These are phyloP conservation scores for Metschnikowia rubicola DNA, from an alignment of 805 yeast species.

Conservation along the genomic window DNA sequence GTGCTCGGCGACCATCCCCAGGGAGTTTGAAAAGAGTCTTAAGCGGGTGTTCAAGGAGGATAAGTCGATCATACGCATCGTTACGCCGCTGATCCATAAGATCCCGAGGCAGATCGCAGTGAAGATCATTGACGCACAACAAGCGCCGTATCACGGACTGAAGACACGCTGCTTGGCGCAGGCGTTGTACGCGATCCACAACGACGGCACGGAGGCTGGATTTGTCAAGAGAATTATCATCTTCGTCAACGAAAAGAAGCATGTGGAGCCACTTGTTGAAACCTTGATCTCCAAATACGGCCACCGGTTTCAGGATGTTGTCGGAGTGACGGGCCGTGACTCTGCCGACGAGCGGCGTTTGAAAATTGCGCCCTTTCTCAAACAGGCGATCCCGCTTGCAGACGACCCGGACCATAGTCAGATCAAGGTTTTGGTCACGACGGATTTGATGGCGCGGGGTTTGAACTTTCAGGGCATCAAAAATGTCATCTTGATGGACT, in stretches of 20 bases:
- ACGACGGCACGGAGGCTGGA: slow-evolving; percentile 78
- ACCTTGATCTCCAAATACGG: slow-evolving; percentile 43
- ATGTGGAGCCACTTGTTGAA: slow-evolving; percentile 56
- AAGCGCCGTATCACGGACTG: slow-evolving; percentile 79
- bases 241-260: slow-evolving; percentile 74
- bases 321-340: slow-evolving; percentile 67
- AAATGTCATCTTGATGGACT: slow-evolving; percentile 79
- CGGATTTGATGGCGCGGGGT: slow-evolving; percentile 89
- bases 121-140: slow-evolving; percentile 69
- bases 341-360: slow-evolving; percentile 54
- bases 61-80: slow-evolving; percentile 50
- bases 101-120: slow-evolving; percentile 75
- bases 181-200: slow-evolving; percentile 77
- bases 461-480: slow-evolving; percentile 78
- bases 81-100: slow-evolving; percentile 80
- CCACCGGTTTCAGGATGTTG: slow-evolving; percentile 44
- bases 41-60: slow-evolving; percentile 57
- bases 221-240: slow-evolving; percentile 76
- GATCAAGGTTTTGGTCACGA: slow-evolving; percentile 73
- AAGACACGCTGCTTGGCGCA: slow-evolving; percentile 84
- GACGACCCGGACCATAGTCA: slow-evolving; percentile 25
- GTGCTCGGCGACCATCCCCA: slow-evolving; percentile 89
- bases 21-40: slow-evolving; percentile 63
- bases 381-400: slow-evolving; percentile 49
- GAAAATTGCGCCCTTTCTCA: slow-evolving; percentile 60